Percentiles rank a stretch among this genome's conserved stretches.
These are phyloP conservation scores for Dissophora globulifera DNA, from an alignment of 192 early-diverging fungal genomes.

Conservation along the genomic window DNA sequence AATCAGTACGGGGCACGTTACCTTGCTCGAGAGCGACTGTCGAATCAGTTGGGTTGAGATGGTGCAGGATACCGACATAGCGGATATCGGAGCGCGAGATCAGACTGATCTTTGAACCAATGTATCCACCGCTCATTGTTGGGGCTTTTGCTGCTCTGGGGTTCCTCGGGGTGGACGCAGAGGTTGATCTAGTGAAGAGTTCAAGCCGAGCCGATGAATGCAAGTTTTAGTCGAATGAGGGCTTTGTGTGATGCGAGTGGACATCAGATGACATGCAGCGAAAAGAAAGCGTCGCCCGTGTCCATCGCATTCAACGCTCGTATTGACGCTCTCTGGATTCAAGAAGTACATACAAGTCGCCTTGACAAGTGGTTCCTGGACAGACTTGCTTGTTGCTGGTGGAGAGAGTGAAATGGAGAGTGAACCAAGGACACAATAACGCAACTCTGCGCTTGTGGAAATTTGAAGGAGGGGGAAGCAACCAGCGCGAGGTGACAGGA, in stretches of 20 bases:
- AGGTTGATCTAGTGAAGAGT: neutral
- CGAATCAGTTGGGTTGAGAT: conserved; percentile 85
- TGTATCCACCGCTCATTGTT: conserved; percentile 60
- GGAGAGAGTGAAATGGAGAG: neutral
- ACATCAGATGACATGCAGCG: too few relatives aligned
- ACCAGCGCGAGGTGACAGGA: neutral
- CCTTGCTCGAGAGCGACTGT: conserved; percentile 93
- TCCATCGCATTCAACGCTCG: neutral
- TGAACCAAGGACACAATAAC: too few relatives aligned
- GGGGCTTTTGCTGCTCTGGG: neutral
- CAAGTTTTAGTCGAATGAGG: conserved; percentile 12
- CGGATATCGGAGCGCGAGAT: conserved; percentile 91
- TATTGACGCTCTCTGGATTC: too few relatives aligned
- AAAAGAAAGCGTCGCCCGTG: too few relatives aligned
- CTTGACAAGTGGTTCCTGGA: too few relatives aligned
- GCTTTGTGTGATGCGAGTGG: too few relatives aligned
- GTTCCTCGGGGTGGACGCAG: neutral
- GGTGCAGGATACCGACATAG: conserved; percentile 89
- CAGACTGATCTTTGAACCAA: conserved; percentile 74
- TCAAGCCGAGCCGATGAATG: too few relatives aligned
- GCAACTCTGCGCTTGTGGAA: too few relatives aligned
- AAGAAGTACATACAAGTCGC: too few relatives aligned
- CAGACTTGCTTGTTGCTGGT: too few relatives aligned
- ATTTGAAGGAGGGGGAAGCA: too few relatives aligned
- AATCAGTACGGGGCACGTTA: too few relatives aligned